These are phyloP conservation scores for Iberis amara DNA, from an alignment of 441 rosid genomes.

Conservation along the genomic window DNA sequence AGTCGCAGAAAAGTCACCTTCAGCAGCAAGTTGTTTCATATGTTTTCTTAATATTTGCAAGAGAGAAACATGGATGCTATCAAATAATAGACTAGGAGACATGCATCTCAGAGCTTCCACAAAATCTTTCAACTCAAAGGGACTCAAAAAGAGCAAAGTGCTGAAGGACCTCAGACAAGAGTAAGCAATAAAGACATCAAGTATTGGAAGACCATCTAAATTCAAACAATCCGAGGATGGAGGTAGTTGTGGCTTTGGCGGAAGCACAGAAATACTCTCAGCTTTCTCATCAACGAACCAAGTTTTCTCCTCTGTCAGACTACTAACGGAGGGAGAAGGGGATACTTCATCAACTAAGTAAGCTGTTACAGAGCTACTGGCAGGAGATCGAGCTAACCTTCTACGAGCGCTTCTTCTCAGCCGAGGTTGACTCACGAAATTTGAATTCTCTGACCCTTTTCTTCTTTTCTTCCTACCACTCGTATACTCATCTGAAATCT, in stretches of 20 bases:
- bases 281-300: constrained; percentile 23
- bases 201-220: constrained; percentile 46
- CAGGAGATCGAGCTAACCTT: constrained; percentile 41
- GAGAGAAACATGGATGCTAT: constrained; percentile 55
- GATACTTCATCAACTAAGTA: constrained; percentile 31
- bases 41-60: constrained; percentile 51
- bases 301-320: constrained; percentile 51
- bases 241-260: constrained; percentile 55
- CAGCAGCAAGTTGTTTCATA: constrained; percentile 49
- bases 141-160: constrained; percentile 57
- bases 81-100: constrained; percentile 45
- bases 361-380: constrained; percentile 23
- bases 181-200: constrained; percentile 51
- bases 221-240: constrained; percentile 46
- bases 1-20: constrained; percentile 55
- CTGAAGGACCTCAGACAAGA: constrained; percentile 67
- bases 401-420: constrained; percentile 86
- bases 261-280: constrained; percentile 36
- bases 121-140: constrained; percentile 68
- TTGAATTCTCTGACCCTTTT: constrained; percentile 36
- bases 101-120: constrained; percentile 46
- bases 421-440: constrained; percentile 37
- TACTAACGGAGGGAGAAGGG: constrained; percentile 52
- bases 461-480: constrained; percentile 54
- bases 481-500: constrained; percentile 30